phyloP scores from a whole-genome alignment of 768 basidiomycete species.

The Cyathus striatus region DNA sequence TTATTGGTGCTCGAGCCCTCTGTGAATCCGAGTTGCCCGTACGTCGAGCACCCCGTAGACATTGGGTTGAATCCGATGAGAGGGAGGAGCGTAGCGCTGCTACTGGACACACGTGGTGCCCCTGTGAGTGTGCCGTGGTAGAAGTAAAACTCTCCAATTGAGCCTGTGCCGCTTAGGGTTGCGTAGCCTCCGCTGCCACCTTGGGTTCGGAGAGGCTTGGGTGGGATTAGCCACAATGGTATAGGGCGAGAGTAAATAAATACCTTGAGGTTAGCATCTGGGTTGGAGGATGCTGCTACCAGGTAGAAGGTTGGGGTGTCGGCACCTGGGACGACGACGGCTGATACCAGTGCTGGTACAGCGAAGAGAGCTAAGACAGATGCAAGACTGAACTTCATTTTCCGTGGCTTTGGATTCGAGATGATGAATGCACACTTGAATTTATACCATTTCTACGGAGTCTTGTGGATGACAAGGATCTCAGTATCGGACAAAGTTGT shows the following conservation, averaged over 20 bases:
- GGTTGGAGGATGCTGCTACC: conserved; percentile 15
- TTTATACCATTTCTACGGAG: no score
- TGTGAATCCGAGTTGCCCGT: conserved; percentile 19
- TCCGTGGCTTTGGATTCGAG: not conserved
- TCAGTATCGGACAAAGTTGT: no score
- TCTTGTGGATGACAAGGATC: no score
- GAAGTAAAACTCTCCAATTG: conserved; percentile 27
- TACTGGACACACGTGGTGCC: conserved; percentile 8
- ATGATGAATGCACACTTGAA: not conserved
- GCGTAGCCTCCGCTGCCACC: conserved; percentile 15
- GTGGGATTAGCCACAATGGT: not conserved
- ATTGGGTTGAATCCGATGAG: conserved; percentile 14
- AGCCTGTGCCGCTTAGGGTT: conserved; percentile 17
- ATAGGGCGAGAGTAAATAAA: not conserved
- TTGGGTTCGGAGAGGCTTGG: conserved; percentile 23
- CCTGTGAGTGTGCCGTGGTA: conserved; percentile 17
- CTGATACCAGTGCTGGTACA: conserved; percentile 5
- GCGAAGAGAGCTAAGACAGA: conserved; percentile 5
- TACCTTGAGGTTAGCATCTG: conserved; percentile 20
- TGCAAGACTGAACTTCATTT: conserved; percentile 5
- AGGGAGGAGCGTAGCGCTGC: conserved; percentile 10
- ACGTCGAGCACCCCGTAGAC: conserved; percentile 17
- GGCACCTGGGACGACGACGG: conserved; percentile 18
- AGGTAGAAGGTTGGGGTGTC: conserved; percentile 29
- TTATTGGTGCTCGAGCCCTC: conserved; percentile 23